A percentile compares a stretch with the other conserved stretches of the same genome.
Conservation (phyloP, 768 basidiomycete genomes). For the Auriculariales sp. region DNA sequence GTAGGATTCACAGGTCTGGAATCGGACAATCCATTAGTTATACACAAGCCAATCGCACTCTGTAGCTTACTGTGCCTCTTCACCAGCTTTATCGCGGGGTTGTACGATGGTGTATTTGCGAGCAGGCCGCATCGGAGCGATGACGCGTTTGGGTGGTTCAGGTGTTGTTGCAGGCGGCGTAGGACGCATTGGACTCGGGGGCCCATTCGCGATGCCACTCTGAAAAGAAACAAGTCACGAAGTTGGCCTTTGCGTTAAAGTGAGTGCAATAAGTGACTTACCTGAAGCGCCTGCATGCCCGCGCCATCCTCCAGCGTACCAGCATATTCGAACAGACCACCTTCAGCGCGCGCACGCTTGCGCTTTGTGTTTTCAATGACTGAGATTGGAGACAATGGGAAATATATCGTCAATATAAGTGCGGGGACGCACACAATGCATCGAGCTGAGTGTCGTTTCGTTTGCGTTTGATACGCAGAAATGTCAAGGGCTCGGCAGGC, state of each 20-base stretch:
- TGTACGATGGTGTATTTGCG: neutral
- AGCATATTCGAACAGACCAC: neutral
- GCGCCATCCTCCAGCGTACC: neutral
- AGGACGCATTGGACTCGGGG: neutral
- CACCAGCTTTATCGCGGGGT: neutral
- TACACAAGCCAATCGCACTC: neutral
- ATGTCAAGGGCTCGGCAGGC: constrained; percentile 9
- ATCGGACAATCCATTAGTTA: neutral
- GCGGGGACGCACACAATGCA: constrained; percentile 44
- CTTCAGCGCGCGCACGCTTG: neutral
- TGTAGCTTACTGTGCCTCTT: neutral
- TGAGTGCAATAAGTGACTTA: neutral
- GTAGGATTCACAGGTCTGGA: constrained; percentile 1
- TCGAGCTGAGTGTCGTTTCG: constrained; percentile 72
- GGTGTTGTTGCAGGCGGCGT: neutral
- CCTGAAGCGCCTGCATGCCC: neutral
- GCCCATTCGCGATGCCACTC: neutral
- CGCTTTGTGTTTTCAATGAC: neutral
- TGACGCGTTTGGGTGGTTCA: neutral
- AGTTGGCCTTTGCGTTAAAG: neutral
- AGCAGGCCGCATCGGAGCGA: neutral
- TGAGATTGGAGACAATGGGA: neutral
- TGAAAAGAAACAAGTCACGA: neutral
- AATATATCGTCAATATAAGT: constrained; percentile 7
- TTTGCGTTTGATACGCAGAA: constrained; percentile 72